Conservation (phyloP, 345 rosid genomes). For the Orychophragmus violaceus region DNA sequence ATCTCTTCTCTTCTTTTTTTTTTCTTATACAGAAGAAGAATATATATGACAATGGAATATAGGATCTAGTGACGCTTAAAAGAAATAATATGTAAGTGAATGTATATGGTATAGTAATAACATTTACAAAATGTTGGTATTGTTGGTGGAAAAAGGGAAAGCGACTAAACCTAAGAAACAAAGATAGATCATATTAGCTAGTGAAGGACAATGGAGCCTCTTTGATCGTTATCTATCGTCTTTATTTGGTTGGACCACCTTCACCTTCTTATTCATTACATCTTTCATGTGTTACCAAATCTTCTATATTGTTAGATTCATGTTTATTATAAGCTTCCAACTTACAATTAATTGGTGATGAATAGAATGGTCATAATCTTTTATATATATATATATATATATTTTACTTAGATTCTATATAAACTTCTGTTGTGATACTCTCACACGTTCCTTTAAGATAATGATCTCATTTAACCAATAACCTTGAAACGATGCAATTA, state of each 20-base stretch:
- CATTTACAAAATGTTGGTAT: not conserved
- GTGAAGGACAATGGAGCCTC: constrained; percentile 19
- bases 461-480: too few species aligned
- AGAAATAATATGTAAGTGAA: not conserved
- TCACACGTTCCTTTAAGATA: too few species aligned
- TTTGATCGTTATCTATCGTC: constrained; percentile 23
- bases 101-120: not conserved
- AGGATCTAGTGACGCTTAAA: not conserved
- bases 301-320: too few species aligned
- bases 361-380: too few species aligned
- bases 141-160: constrained; percentile 18
- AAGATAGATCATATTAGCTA: not conserved
- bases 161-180: constrained; percentile 24
- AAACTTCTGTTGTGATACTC: too few species aligned
- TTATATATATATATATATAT: too few species aligned
- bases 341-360: too few species aligned
- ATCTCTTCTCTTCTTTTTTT: not conserved
- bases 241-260: constrained; percentile 28
- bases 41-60: not conserved
- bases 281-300: constrained; percentile 8
- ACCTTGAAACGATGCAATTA: too few species aligned
- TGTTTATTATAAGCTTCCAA: too few species aligned
- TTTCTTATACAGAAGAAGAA: not conserved
- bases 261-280: constrained; percentile 16
- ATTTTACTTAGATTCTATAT: too few species aligned